Evolutionary conservation across 148 eudicot genomes (phyloP), one percentile per base, ranked within the genome.

Genomic region (Nepenthes gracilis): DNA sequence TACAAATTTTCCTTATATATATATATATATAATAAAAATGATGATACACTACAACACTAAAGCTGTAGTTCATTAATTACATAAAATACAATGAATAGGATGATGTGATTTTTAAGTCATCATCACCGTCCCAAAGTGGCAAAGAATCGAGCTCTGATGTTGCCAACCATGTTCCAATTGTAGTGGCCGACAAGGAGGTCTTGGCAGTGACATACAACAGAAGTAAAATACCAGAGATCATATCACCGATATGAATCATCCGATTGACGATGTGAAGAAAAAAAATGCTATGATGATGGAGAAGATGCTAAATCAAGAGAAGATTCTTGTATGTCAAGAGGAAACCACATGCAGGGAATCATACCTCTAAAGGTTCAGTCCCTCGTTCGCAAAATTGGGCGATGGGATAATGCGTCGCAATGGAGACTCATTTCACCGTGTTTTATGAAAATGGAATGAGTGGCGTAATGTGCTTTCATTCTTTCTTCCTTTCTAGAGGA

Each of bases 361-460:
- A 0, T 83, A 70, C 48, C 74, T 83, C 12, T 35, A 80, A 33
- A 55, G 85, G 59, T 80, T 83, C 57, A 72, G 78, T 43, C 43
- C 84, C 32, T 40, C 78, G 10, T 83, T 83, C 35, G 85, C 85
- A 0, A 85, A 83, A 36, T 37, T 80, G 43, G 69, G 80, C 1
- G 78, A 83, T 36, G 74, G 70, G 1, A 64, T 83, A 0, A 75
- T 80, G 10, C 88, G 85, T 80, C 1, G 88, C 79, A 0, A 57
- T 83, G 54, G 66, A 64, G 9, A 55, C 85, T 1, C 32, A 76
- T 8, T 96, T 92, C 52, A 74, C 50, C 55, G 85, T 92, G 96
- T 92, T 92, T 61, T 88, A 92, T 55, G 98, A 90, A 57, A 92
- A 93, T 0, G 88, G 96, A 1, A 88, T 96, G 0, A 80, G 90